A percentile compares a stretch with the other conserved stretches of the same genome.
Conservation (phyloP, 129 eudicot species). For the Apium graveolens region DNA sequence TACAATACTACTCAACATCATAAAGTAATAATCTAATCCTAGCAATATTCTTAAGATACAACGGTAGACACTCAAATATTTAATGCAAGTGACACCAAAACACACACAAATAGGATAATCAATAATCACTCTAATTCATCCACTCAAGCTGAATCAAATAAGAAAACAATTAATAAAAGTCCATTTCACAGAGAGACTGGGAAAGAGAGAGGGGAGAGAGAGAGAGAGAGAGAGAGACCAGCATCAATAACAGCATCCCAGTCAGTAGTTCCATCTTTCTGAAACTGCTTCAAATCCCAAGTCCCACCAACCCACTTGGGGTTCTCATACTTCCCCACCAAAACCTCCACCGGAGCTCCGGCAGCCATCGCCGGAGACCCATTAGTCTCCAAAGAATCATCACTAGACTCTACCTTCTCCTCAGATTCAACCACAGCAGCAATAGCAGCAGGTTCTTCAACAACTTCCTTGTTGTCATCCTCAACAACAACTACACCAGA, state of each 20-base stretch:
- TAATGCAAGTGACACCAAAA: neutral
- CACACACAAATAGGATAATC: neutral
- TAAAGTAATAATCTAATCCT: neutral
- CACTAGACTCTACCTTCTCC: constrained; percentile 18
- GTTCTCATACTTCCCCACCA: constrained; percentile 40
- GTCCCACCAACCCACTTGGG: constrained; percentile 90
- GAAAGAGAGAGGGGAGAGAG: neutral
- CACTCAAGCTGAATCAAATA: neutral
- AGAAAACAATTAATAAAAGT: no score
- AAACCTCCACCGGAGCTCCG: constrained; percentile 33
- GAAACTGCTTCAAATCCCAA: constrained; percentile 84
- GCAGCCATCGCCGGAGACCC: constrained; percentile 43
- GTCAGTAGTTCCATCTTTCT: constrained; percentile 64
- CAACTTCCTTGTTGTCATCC: constrained; percentile 27
- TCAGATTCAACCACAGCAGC: constrained; percentile 29
- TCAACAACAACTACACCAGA: constrained; percentile 27
- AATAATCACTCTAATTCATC: neutral
- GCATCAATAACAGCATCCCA: constrained; percentile 99
- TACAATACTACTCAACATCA: neutral
- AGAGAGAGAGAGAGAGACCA: constrained; percentile 32
- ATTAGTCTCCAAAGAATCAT: constrained; percentile 31
- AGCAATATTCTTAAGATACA: neutral
- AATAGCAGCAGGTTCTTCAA: constrained; percentile 11
- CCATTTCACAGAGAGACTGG: neutral
- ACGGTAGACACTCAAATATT: neutral